Evolutionary conservation across 2,329 filamentous ascomycete genomes (phyloP).

Genomic region (Thelonectria olida): DNA sequence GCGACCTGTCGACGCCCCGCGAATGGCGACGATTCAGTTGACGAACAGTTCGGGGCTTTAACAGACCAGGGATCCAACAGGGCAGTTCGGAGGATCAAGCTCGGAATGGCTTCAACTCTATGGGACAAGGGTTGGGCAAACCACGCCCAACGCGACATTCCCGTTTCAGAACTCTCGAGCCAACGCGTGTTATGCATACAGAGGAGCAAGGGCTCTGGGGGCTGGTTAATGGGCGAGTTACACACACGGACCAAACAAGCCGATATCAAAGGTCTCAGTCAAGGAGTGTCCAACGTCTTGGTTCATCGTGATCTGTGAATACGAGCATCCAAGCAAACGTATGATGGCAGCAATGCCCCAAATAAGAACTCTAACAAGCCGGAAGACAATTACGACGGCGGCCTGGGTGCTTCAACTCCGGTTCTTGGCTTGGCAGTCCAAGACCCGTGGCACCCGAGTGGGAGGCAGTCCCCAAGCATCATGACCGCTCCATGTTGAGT

Average conservation of each 20-base stretch:
- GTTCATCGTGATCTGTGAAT: background rate
- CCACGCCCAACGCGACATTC: background rate
- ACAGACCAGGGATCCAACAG: background rate
- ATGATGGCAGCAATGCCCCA: background rate
- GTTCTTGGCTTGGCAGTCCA: background rate
- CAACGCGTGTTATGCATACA: background rate
- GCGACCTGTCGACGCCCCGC: background rate
- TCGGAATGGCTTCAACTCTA: background rate
- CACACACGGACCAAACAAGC: background rate
- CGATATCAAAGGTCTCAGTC: background rate
- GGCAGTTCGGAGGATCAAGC: background rate
- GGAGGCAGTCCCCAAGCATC: background rate
- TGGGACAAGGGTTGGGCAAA: background rate
- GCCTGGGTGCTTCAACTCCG: background rate
- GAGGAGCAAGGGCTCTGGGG: background rate
- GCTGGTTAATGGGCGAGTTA: background rate
- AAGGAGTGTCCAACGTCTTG: background rate
- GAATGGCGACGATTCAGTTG: background rate
- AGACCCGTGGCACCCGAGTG: background rate
- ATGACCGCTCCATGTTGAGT: background rate
- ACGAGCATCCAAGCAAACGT: background rate
- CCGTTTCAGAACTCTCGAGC: slow-evolving; percentile 2
- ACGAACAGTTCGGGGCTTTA: slow-evolving; percentile 1
- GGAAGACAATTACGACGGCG: background rate
- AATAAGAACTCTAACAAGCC: background rate